These are phyloP conservation scores for Botrytis galanthina DNA, from an alignment of 2,329 filamentous ascomycete genomes.

Conservation along the genomic window DNA sequence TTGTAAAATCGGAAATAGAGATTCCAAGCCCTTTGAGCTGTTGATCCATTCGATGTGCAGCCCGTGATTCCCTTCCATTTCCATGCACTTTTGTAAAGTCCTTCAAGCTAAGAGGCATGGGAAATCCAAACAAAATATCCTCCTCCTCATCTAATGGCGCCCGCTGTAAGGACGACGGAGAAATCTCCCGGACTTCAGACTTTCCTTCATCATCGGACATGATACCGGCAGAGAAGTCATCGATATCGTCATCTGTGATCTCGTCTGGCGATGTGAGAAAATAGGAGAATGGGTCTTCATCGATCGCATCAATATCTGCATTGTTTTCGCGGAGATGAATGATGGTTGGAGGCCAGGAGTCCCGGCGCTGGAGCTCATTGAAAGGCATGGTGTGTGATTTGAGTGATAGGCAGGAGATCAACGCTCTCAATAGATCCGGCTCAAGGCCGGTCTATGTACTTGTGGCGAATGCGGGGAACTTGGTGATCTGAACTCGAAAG, in stretches of 20 bases:
- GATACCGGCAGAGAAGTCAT: constrained; percentile 39
- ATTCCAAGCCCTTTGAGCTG: constrained; percentile 33
- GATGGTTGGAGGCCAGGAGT: constrained; percentile 40
- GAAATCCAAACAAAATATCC: constrained; percentile 28
- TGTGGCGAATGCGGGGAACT: constrained; percentile 14
- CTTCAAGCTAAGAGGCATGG: constrained; percentile 34
- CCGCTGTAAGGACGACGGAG: constrained; percentile 35
- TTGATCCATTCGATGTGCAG: constrained; percentile 22
- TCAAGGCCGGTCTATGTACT: constrained; percentile 37
- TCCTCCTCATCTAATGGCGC: constrained; percentile 26
- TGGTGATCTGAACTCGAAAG: constrained; percentile 13
- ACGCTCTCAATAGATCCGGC: constrained; percentile 30
- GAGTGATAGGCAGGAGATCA: neutral
- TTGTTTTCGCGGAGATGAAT: constrained; percentile 31
- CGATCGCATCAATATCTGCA: constrained; percentile 30
- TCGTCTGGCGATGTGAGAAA: constrained; percentile 38
- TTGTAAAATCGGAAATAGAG: constrained; percentile 25
- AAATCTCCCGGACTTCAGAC: constrained; percentile 35
- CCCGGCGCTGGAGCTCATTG: constrained; percentile 32
- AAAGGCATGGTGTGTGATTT: constrained; percentile 21
- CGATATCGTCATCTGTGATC: constrained; percentile 32
- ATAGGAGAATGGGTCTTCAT: constrained; percentile 39
- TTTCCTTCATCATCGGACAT: constrained; percentile 31
- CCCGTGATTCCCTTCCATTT: constrained; percentile 28
- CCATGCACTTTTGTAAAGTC: constrained; percentile 31